phyloP scores from a whole-genome alignment of 768 basidiomycete genomes.

The Favolaschia claudopus region DNA sequence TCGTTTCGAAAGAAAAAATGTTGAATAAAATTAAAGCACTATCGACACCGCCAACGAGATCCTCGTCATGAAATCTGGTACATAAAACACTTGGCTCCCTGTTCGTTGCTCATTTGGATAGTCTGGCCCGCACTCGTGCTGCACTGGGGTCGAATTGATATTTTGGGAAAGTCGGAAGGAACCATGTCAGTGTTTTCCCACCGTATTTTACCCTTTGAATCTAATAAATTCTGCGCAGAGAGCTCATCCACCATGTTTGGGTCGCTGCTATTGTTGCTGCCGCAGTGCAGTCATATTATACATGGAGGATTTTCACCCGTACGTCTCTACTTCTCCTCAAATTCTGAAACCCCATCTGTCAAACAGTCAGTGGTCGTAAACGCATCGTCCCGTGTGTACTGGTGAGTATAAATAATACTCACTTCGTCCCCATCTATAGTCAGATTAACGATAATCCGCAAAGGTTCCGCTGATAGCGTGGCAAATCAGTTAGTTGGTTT shows the following conservation, averaged over 20 bases:
- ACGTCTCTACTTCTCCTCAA: neutral
- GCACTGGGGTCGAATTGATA: conserved; percentile 13
- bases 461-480: conserved; percentile 10
- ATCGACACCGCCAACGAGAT: conserved; percentile 16
- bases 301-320: conserved; percentile 15
- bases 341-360: neutral
- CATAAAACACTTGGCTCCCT: neutral
- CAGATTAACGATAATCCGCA: too few relatives aligned
- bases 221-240: too few relatives aligned
- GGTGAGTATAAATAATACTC: neutral
- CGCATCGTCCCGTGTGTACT: conserved; percentile 3
- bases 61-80: conserved; percentile 11
- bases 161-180: conserved; percentile 11
- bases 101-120: neutral
- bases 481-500: conserved; percentile 6
- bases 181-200: neutral
- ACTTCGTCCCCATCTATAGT: neutral
- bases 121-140: conserved; percentile 15
- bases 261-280: conserved; percentile 15
- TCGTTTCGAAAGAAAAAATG: neutral
- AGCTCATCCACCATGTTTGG: conserved; percentile 17
- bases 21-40: neutral
- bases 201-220: neutral
- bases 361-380: conserved; percentile 6
- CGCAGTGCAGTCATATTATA: conserved; percentile 10